A percentile compares a stretch with the other conserved stretches of the same genome.
phyloP scores from a whole-genome alignment of 2,329 filamentous ascomycete species.

The Cytospora mali region DNA sequence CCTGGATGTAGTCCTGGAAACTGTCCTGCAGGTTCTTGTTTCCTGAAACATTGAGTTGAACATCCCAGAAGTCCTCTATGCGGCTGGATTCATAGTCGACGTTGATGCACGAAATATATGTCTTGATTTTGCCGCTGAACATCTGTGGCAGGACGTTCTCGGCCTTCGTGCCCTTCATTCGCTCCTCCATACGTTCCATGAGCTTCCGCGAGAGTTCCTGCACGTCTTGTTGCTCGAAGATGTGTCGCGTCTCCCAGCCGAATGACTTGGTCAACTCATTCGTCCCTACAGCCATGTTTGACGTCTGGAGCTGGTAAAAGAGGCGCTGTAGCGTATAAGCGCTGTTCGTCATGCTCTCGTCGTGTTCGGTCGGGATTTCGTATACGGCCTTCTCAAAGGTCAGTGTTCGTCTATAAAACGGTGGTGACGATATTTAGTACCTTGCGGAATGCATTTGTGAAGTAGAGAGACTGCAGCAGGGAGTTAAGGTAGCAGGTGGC shows the following conservation, averaged over 20 bases:
- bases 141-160: constrained; percentile 87
- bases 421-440: constrained; percentile 44
- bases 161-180: constrained; percentile 94
- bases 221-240: constrained; percentile 98
- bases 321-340: constrained; percentile 91
- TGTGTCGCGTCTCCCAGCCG: constrained; percentile 96
- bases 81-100: constrained; percentile 96
- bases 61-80: constrained; percentile 98
- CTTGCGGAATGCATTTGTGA: constrained; percentile 92
- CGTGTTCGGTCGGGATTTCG: constrained; percentile 88
- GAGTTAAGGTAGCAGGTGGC: constrained; percentile 90
- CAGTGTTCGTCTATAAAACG: constrained; percentile 26
- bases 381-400: constrained; percentile 76
- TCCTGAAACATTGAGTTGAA: constrained; percentile 93
- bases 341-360: constrained; percentile 80
- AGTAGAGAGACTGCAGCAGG: constrained; percentile 80
- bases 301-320: constrained; percentile 94
- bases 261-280: constrained; percentile 95
- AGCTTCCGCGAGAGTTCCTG: constrained; percentile 95
- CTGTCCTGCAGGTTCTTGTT: constrained; percentile 93
- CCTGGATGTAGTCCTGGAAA: constrained; percentile 94
- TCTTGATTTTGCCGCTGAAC: constrained; percentile 98
- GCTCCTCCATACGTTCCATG: constrained; percentile 96
- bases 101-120: constrained; percentile 98
- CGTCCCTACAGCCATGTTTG: constrained; percentile 79